A percentile compares a stretch with the other conserved stretches of the same genome.
Evolutionary conservation across 441 rosid species (phyloP).

Genomic region (Croton laevigatus): DNA sequence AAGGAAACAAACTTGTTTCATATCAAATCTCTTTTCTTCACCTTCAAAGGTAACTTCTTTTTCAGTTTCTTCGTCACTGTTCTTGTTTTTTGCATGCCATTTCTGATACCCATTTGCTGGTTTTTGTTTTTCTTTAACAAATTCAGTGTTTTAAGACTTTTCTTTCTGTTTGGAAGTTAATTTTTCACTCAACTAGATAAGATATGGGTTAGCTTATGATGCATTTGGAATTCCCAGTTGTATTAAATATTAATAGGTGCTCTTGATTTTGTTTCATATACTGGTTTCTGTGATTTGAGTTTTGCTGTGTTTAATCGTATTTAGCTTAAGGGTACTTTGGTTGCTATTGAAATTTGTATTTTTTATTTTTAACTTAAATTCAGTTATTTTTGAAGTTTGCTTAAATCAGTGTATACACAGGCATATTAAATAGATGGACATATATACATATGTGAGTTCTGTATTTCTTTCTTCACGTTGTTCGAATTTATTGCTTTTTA

Average conservation of each 20-base stretch:
- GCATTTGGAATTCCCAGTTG: constrained; percentile 9
- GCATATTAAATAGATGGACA: too few species aligned
- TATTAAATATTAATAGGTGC: background rate
- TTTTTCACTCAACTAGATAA: background rate
- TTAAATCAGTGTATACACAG: background rate
- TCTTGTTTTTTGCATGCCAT: constrained; percentile 23
- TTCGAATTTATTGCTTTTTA: background rate
- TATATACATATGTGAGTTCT: background rate
- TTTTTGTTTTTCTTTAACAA: background rate
- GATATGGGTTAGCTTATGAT: constrained; percentile 17
- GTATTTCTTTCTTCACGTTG: background rate
- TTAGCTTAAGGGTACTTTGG: constrained; percentile 15
- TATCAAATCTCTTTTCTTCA: background rate
- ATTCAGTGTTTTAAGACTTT: background rate
- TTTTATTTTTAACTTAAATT: background rate
- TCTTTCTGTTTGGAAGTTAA: background rate
- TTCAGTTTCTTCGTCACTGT: constrained; percentile 22
- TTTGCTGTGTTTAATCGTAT: constrained; percentile 15
- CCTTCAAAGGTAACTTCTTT: constrained; percentile 22
- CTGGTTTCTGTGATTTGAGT: background rate
- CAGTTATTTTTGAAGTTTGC: constrained; percentile 7
- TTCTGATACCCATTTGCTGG: constrained; percentile 14
- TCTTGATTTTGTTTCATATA: constrained; percentile 9
- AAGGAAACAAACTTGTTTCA: too few species aligned
- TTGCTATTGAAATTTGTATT: background rate